Evolutionary conservation across 352 stramenopile genomes (phyloP).

Genomic region (Pythium folliculosum): DNA sequence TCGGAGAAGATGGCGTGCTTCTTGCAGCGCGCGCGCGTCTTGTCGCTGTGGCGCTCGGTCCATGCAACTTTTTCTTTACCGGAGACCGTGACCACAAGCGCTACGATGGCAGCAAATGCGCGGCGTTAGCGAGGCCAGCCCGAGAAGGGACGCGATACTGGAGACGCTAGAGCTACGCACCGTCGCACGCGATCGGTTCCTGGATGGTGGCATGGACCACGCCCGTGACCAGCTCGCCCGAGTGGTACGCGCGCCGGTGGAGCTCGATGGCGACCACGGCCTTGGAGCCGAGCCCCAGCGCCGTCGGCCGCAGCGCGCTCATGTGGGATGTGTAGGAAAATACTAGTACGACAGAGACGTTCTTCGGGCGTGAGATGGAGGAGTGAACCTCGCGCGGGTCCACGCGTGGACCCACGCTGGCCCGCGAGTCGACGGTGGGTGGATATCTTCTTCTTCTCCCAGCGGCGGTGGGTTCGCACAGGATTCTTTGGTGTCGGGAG

Average conservation of each 20-base stretch:
- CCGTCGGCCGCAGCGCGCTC: background rate
- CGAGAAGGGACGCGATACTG: too few relatives aligned
- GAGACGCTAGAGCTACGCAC: slow-evolving; percentile 18
- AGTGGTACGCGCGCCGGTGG: slow-evolving; percentile 48
- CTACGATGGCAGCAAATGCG: slow-evolving; percentile 20
- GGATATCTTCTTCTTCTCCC: background rate
- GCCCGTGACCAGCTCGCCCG: slow-evolving; percentile 46
- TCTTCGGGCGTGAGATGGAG: background rate
- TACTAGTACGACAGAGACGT: background rate
- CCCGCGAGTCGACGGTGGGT: background rate
- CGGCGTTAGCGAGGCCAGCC: too few relatives aligned
- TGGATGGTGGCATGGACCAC: slow-evolving; percentile 47
- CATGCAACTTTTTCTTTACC: slow-evolving; percentile 60
- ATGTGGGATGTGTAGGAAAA: background rate
- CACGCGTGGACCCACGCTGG: background rate
- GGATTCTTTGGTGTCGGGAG: background rate
- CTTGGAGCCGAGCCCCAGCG: slow-evolving; percentile 44
- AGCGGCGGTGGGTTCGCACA: background rate
- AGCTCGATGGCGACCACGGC: slow-evolving; percentile 47
- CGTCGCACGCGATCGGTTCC: slow-evolving; percentile 51
- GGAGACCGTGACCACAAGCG: slow-evolving; percentile 49
- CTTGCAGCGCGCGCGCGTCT: slow-evolving; percentile 20
- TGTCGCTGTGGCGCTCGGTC: slow-evolving; percentile 33
- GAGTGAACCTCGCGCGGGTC: background rate
- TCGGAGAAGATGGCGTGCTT: slow-evolving; percentile 57